Evolutionary conservation across 2,329 filamentous ascomycete genomes (phyloP).

Genomic region (Pseudogymnoascus verrucosus): DNA sequence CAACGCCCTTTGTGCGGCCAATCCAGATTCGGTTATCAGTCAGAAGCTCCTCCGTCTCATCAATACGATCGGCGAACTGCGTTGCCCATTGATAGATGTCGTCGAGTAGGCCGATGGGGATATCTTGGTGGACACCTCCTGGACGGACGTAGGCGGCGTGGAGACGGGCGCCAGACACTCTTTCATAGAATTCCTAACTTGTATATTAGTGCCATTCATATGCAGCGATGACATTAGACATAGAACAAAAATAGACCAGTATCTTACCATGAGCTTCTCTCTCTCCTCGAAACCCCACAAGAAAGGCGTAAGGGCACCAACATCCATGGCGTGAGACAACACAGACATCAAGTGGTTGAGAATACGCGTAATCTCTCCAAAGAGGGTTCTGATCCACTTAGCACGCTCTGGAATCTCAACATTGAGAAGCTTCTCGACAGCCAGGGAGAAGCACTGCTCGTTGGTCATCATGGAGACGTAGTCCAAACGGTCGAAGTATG

Average conservation of each 20-base stretch:
- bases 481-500: slow-evolving; percentile 97
- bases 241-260: neutral
- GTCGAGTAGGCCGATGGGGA: slow-evolving; percentile 87
- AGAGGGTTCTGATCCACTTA: slow-evolving; percentile 94
- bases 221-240: neutral
- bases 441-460: slow-evolving; percentile 93
- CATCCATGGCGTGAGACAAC: slow-evolving; percentile 96
- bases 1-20: slow-evolving; percentile 80
- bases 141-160: slow-evolving; percentile 96
- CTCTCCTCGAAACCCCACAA: slow-evolving; percentile 99
- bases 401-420: slow-evolving; percentile 90
- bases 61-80: slow-evolving; percentile 95
- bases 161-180: slow-evolving; percentile 93
- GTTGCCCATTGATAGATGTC: slow-evolving; percentile 99
- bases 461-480: slow-evolving; percentile 99
- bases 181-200: slow-evolving; percentile 93
- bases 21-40: slow-evolving; percentile 99
- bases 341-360: slow-evolving; percentile 98
- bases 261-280: slow-evolving; percentile 95
- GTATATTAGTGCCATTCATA: slow-evolving; percentile 16
- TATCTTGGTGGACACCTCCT: slow-evolving; percentile 91
- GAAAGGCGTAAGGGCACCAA: slow-evolving; percentile 95
- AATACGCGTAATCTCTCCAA: slow-evolving; percentile 88
- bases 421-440: slow-evolving; percentile 96
- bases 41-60: slow-evolving; percentile 96